Evolutionary conservation across 2,329 filamentous ascomycete genomes (phyloP).

Genomic region (Aspergillus caelatus): DNA sequence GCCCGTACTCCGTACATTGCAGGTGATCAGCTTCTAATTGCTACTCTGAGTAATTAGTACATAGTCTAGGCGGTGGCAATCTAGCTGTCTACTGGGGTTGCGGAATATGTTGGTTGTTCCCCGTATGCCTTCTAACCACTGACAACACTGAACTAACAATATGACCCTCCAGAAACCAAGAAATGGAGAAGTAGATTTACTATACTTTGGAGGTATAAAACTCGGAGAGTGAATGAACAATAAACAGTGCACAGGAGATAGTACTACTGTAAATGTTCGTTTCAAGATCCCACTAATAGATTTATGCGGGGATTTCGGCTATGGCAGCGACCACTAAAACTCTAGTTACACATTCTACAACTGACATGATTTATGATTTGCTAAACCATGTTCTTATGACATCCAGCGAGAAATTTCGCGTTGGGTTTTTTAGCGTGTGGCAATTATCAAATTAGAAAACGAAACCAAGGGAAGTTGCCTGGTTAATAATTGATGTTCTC

Average conservation of each 20-base stretch:
- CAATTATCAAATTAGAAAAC: neutral
- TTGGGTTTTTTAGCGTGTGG: neutral
- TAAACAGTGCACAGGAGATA: too few species aligned
- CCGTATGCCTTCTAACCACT: neutral
- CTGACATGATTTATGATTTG: neutral
- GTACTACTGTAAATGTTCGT: too few species aligned
- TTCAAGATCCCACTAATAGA: too few species aligned
- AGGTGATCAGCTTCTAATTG: neutral
- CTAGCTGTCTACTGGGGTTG: too few species aligned
- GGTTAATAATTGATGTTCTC: too few species aligned
- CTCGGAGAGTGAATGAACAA: too few species aligned
- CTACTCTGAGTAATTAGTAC: neutral
- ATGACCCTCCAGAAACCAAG: neutral
- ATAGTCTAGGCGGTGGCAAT: neutral
- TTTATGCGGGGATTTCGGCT: too few species aligned
- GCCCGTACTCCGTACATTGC: neutral
- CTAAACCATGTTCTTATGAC: neutral
- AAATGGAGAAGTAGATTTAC: neutral
- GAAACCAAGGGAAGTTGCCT: neutral
- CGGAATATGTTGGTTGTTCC: too few species aligned
- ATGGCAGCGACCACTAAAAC: neutral
- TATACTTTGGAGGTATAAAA: neutral
- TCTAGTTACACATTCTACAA: neutral
- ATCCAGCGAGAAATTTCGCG: neutral
- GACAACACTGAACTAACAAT: neutral